Conservation (phyloP, 352 stramenopile species). For the Globisporangium takayamanum region DNA sequence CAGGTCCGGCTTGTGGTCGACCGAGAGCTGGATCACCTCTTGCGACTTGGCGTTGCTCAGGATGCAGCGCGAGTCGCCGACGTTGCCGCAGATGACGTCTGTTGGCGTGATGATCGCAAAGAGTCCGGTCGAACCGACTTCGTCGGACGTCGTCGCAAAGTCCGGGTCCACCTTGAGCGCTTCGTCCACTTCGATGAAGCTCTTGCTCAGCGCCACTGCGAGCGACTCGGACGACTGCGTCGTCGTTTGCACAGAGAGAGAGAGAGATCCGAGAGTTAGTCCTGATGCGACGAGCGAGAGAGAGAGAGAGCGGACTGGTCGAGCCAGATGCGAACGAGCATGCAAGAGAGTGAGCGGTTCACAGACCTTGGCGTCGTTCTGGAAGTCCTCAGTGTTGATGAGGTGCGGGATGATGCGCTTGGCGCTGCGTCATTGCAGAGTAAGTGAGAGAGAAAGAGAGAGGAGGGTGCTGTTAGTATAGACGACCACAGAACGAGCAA, state of each 20-base stretch:
- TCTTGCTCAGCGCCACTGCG: conserved; percentile 63
- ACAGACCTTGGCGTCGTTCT: conserved; percentile 50
- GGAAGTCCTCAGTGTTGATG: conserved; percentile 62
- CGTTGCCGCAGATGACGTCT: conserved; percentile 78
- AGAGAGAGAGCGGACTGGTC: not conserved
- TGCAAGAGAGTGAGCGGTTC: not conserved
- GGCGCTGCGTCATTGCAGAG: conserved; percentile 25
- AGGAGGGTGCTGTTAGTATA: not conserved
- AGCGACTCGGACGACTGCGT: conserved; percentile 53
- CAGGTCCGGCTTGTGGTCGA: conserved; percentile 84
- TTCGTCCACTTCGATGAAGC: conserved; percentile 71
- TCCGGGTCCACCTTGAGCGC: conserved; percentile 66
- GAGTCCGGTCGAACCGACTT: conserved; percentile 78
- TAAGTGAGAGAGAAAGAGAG: not conserved
- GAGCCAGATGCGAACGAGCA: not conserved
- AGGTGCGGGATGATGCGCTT: conserved; percentile 64
- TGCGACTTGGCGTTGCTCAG: conserved; percentile 67
- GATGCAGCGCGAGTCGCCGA: conserved; percentile 82
- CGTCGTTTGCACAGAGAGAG: not conserved
- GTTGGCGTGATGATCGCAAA: conserved; percentile 77
- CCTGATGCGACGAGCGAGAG: not conserved
- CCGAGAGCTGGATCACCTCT: conserved; percentile 71
- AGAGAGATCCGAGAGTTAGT: too few species aligned
- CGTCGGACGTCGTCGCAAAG: conserved; percentile 53
- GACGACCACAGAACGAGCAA: not conserved